Base-by-base conservation (phyloP, 2,329 filamentous ascomycete species). In the Dactylellina cionopaga region DNA sequence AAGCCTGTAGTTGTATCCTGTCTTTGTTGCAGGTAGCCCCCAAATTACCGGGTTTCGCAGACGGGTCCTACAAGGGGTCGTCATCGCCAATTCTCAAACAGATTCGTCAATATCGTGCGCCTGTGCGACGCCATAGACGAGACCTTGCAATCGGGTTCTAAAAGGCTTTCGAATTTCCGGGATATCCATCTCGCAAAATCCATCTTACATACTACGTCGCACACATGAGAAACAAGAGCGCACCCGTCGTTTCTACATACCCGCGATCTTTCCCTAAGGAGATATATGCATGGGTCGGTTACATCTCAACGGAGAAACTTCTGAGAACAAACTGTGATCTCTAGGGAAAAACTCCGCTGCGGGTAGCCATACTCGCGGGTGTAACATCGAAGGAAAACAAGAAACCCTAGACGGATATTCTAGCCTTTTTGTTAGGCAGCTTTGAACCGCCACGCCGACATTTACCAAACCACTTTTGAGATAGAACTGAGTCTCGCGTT, bases 101-200 rank as follows among this genome's bases (percentile, higher is more conserved):
- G n/a, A n/a, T n/a, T n/a, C n/a, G n/a, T n/a, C n/a, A n/a, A n/a
- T n/a, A n/a, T n/a, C n/a, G n/a, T n/a, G n/a, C n/a, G n/a, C n/a
- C n/a, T 27, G 33, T 55, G 19, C 27, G 17, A 47, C 27, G n/a
- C 3, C 33, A 25, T 54, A 13, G 29, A 17, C 13, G 33, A 41
- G 19, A 47, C 43, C 37, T n/a, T 29, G 19, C 15, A 6, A 33
- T 31, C 13, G 11, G 33, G n/a, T 29, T 22, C 25, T 15, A 27
- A 11, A 15, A 37, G 31, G 29, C 27, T 22, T 37, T 52, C 47
- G 29, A 65, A 65, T 65, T 54, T 56, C 49, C 60, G 49, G 49
- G 49, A 25, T 33, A 41, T n/a, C n/a, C n/a, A n/a, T n/a, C n/a
- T n/a, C n/a, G n/a, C n/a, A n/a, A n/a, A 27, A 17, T 35, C 51